These are phyloP conservation scores for Exophiala viscosa DNA, from an alignment of 2,329 filamentous ascomycete species.

Conservation along the genomic window DNA sequence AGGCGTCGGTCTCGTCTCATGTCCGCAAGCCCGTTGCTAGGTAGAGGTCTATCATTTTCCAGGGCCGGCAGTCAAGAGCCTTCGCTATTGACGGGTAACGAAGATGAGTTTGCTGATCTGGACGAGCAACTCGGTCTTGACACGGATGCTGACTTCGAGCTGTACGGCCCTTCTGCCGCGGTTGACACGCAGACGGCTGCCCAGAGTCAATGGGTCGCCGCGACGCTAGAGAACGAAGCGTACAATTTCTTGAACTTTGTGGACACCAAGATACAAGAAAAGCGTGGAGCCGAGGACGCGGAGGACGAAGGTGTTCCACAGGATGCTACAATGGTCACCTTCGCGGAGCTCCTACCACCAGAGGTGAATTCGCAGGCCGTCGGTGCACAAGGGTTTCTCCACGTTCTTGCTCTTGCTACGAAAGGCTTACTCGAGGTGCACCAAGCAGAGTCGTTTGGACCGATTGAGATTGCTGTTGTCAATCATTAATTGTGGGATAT, in stretches of 20 bases:
- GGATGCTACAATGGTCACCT: constrained; percentile 41
- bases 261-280: constrained; percentile 41
- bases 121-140: constrained; percentile 33
- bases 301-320: constrained; percentile 22
- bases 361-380: constrained; percentile 54
- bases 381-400: constrained; percentile 71
- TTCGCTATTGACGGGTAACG: constrained; percentile 15
- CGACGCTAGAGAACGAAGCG: constrained; percentile 56
- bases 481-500: constrained; percentile 1
- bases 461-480: constrained; percentile 21
- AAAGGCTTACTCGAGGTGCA: constrained; percentile 60
- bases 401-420: constrained; percentile 67
- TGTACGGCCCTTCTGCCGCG: constrained; percentile 42
- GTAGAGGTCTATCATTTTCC: constrained; percentile 26
- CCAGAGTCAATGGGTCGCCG: constrained; percentile 45
- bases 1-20: constrained; percentile 51
- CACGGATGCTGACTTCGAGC: constrained; percentile 37
- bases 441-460: constrained; percentile 51
- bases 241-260: constrained; percentile 63
- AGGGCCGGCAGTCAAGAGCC: constrained; percentile 26
- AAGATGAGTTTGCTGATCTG: constrained; percentile 32
- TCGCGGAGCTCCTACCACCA: constrained; percentile 66
- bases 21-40: constrained; percentile 58
- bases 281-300: constrained; percentile 14
- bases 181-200: constrained; percentile 50